Base-by-base conservation (phyloP, 345 rosid species). In the Euphorbia tirucalli region DNA sequence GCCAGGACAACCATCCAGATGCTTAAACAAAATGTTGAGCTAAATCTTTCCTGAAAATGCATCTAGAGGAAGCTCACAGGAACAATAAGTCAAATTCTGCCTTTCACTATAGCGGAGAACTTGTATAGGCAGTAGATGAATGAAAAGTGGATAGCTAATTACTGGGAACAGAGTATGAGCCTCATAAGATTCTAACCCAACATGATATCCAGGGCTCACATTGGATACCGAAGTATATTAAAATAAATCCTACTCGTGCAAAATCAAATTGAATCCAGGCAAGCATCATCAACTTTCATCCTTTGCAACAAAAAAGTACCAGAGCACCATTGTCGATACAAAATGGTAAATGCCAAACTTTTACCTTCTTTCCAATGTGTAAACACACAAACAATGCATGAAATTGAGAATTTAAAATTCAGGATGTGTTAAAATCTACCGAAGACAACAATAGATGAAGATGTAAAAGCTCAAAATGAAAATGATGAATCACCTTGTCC, bases 401-500 rank as follows among this genome's bases (percentile, higher is more conserved):
- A 56, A 56, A 0, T 5, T 22, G 10, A 55, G 25, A 48, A 39
- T 60, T 39, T 55, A n/a, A 16, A n/a, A 16, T 41, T 56, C 3
- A 19, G 35, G 4, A 48, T 3, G 22, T 2, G 4, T 21, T 10
- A 71, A 61, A 27, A 48, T 49, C 61, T 15, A 62, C 49, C 18
- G 37, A 49, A 32, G 11, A 28, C n/a, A 21, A 57, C 14, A 32
- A 35, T 25, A 24, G 27, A 30, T 1, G 21, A 57, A 31, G 66
- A 37, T 9, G 46, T 18, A 56, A 66, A 5, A 37, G 16, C 9
- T 43, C 7, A 43, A 52, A 66, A 35, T n/a, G 3, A 37, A 65
- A 58, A 41, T 9, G 43, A 32, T 49, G 22, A 35, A 49, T 46
- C 58, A 95, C 97, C 99, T 95, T 95, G 78, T 91, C 93, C 78